Base-by-base conservation (phyloP, 2,329 filamentous ascomycete species). In the Hymenoscyphus fructigenus region DNA sequence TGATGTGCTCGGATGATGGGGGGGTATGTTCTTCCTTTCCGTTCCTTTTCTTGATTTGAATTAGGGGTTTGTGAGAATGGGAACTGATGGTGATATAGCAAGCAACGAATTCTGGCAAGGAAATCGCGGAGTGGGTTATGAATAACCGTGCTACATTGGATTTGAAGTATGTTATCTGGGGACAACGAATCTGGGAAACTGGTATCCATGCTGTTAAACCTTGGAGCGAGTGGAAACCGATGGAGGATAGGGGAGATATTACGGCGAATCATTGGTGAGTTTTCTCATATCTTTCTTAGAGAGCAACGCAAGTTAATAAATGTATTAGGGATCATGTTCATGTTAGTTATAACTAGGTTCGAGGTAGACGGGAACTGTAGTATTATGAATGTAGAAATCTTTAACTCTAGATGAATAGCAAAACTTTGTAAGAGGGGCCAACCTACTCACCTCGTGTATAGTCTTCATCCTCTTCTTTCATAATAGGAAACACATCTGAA, bases 51-150 rank as follows among this genome's bases (percentile, higher is more conserved):
- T n/a, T n/a, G n/a, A n/a, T n/a, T n/a, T n/a, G n/a, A n/a, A n/a
- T n/a, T n/a, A n/a, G n/a, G n/a, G n/a, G n/a, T n/a, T n/a, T 12
- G n/a, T n/a, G 34, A 17, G 9, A 29, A 17, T 9, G 36, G 3
- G 4, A n/a, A 14, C 34, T 59, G 34, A 58, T 36, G n/a, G 12
- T 41, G 6, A 17, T 50, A 50, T 7, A 47, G 58, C 26, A 17
- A 20, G 36, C 58, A 12, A 60, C 58, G 23, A 60, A 47, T 34
- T 60, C 59, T 10, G 59, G 59, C 20, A 17, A 50, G 38, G 59
- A 60, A 50, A 60, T 60, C 10, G 59, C 59, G 1, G 59, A 60
- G 10, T 60, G 59, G 59, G 59, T 60, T 32, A 60, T 60, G 59
- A 47, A 60, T 17, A 41, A 60, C 34, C 38, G 41, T 10, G 26